phyloP scores from a whole-genome alignment of 805 yeast genomes.

The Wickerhamomyces tratensis region DNA sequence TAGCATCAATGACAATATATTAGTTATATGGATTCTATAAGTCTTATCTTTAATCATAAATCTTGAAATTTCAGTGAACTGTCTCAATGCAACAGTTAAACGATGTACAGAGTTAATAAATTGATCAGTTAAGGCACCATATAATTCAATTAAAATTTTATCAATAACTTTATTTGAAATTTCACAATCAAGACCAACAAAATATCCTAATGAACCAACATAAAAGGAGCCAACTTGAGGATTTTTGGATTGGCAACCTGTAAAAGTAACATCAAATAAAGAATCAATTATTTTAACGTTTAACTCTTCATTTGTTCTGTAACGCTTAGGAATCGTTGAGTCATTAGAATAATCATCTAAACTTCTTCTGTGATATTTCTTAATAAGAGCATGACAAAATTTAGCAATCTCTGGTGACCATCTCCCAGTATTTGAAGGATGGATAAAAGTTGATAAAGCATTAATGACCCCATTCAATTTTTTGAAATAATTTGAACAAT shows the following conservation, averaged over 20 bases:
- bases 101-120: slow-evolving; percentile 73
- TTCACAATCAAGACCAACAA: slow-evolving; percentile 44
- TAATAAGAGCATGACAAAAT: slow-evolving; percentile 49
- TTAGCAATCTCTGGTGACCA: slow-evolving; percentile 72
- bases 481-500: slow-evolving; percentile 35
- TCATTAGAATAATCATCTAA: slow-evolving; percentile 34
- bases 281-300: slow-evolving; percentile 25
- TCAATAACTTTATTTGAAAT: slow-evolving; percentile 43
- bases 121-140: slow-evolving; percentile 55
- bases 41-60: slow-evolving; percentile 53
- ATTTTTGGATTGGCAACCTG: slow-evolving; percentile 76
- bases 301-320: slow-evolving; percentile 21
- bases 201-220: slow-evolving; percentile 46
- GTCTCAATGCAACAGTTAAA: slow-evolving; percentile 59
- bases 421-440: slow-evolving; percentile 88
- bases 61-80: slow-evolving; percentile 55
- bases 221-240: slow-evolving; percentile 45
- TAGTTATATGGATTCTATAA: slow-evolving; percentile 70
- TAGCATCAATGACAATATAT: slow-evolving; percentile 57
- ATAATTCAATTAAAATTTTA: slow-evolving; percentile 56
- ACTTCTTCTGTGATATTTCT: slow-evolving; percentile 49
- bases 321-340: slow-evolving; percentile 18
- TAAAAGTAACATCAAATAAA: slow-evolving; percentile 42
- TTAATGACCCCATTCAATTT: slow-evolving; percentile 47
- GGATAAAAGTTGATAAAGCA: slow-evolving; percentile 71